Percentiles rank a stretch among this genome's conserved stretches.
These are phyloP conservation scores for Parachaetomium inaequale DNA, from an alignment of 495 filamentous ascomycete genomes.

Conservation along the genomic window DNA sequence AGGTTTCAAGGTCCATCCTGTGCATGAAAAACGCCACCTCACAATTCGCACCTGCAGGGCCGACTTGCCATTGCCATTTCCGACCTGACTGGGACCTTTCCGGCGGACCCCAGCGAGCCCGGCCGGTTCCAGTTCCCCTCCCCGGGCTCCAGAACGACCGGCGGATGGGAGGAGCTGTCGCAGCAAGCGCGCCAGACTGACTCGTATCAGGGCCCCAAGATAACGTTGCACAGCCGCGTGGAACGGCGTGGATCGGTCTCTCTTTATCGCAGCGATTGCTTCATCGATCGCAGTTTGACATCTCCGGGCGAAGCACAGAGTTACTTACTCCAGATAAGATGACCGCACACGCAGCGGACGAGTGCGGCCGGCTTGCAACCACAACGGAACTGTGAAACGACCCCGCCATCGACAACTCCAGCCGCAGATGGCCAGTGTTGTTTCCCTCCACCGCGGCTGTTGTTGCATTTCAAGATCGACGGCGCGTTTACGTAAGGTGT, in stretches of 20 bases:
- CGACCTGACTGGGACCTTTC: not conserved
- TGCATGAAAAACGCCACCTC: slow-evolving; percentile 17
- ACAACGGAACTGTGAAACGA: no score
- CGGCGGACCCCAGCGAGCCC: not conserved
- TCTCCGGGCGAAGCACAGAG: not conserved
- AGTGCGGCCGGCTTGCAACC: not conserved
- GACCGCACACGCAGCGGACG: not conserved
- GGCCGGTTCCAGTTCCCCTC: not conserved
- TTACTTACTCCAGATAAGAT: no score
- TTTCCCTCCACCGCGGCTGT: not conserved
- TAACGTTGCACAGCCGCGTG: not conserved
- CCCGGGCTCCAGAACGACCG: not conserved
- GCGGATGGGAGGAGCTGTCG: not conserved
- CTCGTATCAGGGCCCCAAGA: not conserved
- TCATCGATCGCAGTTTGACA: not conserved
- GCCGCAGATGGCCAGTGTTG: not conserved
- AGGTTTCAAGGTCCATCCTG: slow-evolving; percentile 24
- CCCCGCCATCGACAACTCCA: not conserved
- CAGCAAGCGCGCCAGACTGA: not conserved
- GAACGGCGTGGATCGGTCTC: not conserved
- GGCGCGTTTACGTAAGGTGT: slow-evolving; percentile 16
- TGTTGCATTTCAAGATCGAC: slow-evolving; percentile 13
- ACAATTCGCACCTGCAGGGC: slow-evolving; percentile 7
- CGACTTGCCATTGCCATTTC: slow-evolving; percentile 12
- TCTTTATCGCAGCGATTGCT: no score